phyloP scores from a whole-genome alignment of 148 eudicot species.

The Amaranthus hypochondriacus region DNA sequence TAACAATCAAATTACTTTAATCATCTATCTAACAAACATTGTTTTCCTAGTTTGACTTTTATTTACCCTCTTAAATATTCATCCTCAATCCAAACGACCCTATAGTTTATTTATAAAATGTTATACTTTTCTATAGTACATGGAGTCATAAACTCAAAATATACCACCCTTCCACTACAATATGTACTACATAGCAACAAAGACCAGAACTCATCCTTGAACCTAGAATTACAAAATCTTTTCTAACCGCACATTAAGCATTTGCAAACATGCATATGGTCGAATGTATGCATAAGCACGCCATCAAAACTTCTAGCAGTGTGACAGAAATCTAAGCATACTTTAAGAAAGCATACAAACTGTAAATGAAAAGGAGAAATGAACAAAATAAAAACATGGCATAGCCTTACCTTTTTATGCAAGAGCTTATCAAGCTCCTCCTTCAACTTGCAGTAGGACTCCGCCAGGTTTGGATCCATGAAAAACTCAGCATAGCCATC shows the following conservation, averaged over 20 bases:
- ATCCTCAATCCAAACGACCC: too few relatives aligned
- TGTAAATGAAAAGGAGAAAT: neutral
- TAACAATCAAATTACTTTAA: too few relatives aligned
- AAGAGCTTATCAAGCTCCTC: conserved; percentile 76
- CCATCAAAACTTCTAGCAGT: neutral
- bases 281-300: neutral
- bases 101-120: too few relatives aligned
- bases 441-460: conserved; percentile 80
- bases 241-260: neutral
- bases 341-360: neutral
- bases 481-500: conserved; percentile 90
- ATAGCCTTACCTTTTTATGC: conserved; percentile 59
- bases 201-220: too few relatives aligned
- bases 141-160: too few relatives aligned
- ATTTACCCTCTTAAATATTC: too few relatives aligned
- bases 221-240: neutral
- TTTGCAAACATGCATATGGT: neutral
- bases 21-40: too few relatives aligned
- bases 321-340: neutral
- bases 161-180: too few relatives aligned
- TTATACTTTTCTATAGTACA: too few relatives aligned
- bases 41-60: too few relatives aligned
- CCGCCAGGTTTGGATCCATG: conserved; percentile 86
- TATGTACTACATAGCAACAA: too few relatives aligned
- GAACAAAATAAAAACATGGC: neutral